A percentile compares a stretch with the other conserved stretches of the same genome.
These are phyloP conservation scores for Trichoderma erinaceum DNA, from an alignment of 495 filamentous ascomycete genomes.

Conservation along the genomic window DNA sequence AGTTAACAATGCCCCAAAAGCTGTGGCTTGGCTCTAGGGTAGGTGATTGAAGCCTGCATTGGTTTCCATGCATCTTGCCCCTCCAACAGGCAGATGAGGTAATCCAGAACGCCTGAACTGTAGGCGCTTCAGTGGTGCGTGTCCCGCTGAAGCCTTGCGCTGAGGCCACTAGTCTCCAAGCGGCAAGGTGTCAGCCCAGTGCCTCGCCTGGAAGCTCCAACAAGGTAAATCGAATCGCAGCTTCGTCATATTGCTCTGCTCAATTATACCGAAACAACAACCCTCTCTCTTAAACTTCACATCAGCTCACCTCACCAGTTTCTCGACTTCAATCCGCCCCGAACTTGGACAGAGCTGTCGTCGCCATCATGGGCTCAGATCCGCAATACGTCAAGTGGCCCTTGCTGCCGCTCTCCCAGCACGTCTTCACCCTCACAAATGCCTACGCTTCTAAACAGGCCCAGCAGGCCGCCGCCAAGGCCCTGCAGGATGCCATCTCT, in stretches of 20 bases:
- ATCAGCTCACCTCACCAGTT: not conserved
- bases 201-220: not conserved
- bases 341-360: slow-evolving; percentile 3
- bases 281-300: not conserved
- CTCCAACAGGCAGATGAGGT: not conserved
- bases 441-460: slow-evolving; percentile 61
- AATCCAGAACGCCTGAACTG: not conserved
- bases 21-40: not conserved
- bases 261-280: not conserved
- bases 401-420: slow-evolving; percentile 82
- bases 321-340: not conserved
- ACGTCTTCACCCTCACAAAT: slow-evolving; percentile 96
- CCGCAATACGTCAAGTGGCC: slow-evolving; percentile 95
- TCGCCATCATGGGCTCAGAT: slow-evolving; percentile 92
- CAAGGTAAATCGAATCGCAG: not conserved
- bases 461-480: slow-evolving; percentile 70
- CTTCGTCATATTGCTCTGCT: not conserved
- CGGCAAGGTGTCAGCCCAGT: not conserved
- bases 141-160: slow-evolving; percentile 13
- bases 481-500: slow-evolving; percentile 84
- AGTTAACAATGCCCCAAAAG: too few species aligned
- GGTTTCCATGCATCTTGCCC: too few species aligned
- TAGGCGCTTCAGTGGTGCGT: not conserved
- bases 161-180: not conserved
- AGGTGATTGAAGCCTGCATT: not conserved